Conservation (phyloP, 768 basidiomycete species). For the Chalciporus piperatus region DNA sequence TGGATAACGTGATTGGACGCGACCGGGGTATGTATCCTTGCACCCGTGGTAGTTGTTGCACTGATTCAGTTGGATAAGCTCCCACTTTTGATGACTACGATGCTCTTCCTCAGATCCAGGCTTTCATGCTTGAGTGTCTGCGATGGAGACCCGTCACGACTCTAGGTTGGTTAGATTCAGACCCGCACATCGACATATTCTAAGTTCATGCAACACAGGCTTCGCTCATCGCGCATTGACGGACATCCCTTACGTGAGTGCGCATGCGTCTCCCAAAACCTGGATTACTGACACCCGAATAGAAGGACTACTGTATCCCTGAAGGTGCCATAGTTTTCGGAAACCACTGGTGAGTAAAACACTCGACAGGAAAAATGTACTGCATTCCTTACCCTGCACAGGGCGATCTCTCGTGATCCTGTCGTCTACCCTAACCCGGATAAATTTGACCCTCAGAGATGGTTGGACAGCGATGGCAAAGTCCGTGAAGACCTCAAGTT, state of each 20-base stretch:
- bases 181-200: too few species aligned
- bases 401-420: slow-evolving; percentile 59
- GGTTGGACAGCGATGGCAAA: slow-evolving; percentile 40
- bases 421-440: slow-evolving; percentile 58
- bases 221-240: slow-evolving; percentile 64
- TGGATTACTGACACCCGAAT: slow-evolving; percentile 1
- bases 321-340: slow-evolving; percentile 36
- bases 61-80: slow-evolving; percentile 20
- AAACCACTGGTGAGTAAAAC: slow-evolving; percentile 31
- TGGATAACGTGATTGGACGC: slow-evolving; percentile 52
- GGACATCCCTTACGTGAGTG: slow-evolving; percentile 59
- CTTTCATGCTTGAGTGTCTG: slow-evolving; percentile 40
- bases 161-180: slow-evolving; percentile 19
- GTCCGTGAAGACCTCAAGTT: slow-evolving; percentile 52
- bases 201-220: slow-evolving; percentile 28
- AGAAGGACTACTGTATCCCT: slow-evolving; percentile 37
- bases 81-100: slow-evolving; percentile 41
- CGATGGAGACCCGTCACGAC: slow-evolving; percentile 42
- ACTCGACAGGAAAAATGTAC: neutral
- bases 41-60: neutral
- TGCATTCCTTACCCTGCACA: slow-evolving; percentile 6
- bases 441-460: slow-evolving; percentile 55
- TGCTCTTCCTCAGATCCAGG: slow-evolving; percentile 36
- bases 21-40: slow-evolving; percentile 24
- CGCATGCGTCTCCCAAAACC: neutral